Base-by-base conservation (phyloP, 495 filamentous ascomycete genomes). In the Hapsidospora chrysogenum region DNA sequence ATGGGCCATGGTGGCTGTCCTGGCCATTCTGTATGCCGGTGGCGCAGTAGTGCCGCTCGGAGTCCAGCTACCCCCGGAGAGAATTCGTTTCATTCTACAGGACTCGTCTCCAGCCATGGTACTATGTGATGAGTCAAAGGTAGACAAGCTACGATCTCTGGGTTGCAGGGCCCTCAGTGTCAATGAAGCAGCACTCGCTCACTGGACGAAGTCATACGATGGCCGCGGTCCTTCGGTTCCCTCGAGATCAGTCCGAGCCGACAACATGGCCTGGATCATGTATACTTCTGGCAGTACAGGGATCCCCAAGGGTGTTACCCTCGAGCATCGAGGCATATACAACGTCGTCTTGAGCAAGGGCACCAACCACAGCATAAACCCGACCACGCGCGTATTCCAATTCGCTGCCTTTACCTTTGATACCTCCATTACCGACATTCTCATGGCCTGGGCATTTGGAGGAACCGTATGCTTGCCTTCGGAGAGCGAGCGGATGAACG, bases 401-500 rank as follows among this genome's bases (percentile, higher is more conserved):
- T 70, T 70, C 37, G 56, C 63, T 0, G 56, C 61, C 6, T 67
- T 59, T 39, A 48, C 53, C n/a, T 72, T 70, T 31, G 69, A 69
- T 29, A 58, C 63, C 2, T 57, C 56, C 26, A 55, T 70, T 32
- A 52, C 55, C 36, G 63, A 66, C 29, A 70, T 72, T 40, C 45
- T 62, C 2, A 56, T 51, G 27, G 64, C 67, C 0, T 44, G 72
- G 1, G 42, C 46, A 15, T 50, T 54, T 3, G 76, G 76, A 19
- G 75, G 68, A 4, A 77, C 72, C 39, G 57, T 80, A 6, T 81
- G 76, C 46, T 60, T 78, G 9, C 67, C 67, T 0, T 61, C 59
- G 2, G 64, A 77, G 29, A 61, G 53, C 10, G 54, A 56, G 9
- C 47, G 57, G 11, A 49, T 60, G 17, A 60, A 58, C 34, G 51